A percentile compares a stretch with the other conserved stretches of the same genome.
phyloP scores from a whole-genome alignment of 306 rosid species.

The Oemleria cerasiformis region DNA sequence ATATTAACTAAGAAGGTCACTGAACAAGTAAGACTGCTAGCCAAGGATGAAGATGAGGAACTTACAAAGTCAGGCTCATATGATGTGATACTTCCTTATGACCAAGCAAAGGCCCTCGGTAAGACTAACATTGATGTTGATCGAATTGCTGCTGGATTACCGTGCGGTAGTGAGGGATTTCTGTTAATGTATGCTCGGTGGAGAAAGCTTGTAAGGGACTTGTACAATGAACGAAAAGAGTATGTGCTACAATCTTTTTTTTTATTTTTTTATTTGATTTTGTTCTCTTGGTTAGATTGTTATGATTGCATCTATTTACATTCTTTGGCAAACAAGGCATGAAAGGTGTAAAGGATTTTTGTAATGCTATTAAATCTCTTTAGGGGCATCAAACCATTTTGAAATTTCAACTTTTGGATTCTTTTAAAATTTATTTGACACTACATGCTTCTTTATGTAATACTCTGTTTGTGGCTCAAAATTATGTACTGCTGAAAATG shows the following conservation, averaged over 20 bases:
- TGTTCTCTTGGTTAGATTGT: conserved; percentile 1
- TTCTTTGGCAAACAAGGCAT: background rate
- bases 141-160: conserved; percentile 97
- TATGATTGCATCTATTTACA: background rate
- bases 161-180: conserved; percentile 98
- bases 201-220: conserved; percentile 94
- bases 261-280: conserved; percentile 10
- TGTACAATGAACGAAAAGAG: conserved; percentile 94
- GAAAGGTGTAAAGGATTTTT: background rate
- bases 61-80: conserved; percentile 61
- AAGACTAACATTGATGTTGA: conserved; percentile 89
- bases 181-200: conserved; percentile 98
- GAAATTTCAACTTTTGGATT: background rate
- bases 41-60: conserved; percentile 75
- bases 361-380: background rate
- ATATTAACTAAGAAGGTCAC: conserved; percentile 90
- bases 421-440: background rate
- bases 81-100: conserved; percentile 83
- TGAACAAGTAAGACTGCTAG: conserved; percentile 87
- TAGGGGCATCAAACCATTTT: conserved; percentile 3
- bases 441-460: background rate
- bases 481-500: background rate
- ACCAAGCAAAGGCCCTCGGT: conserved; percentile 99
- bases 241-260: conserved; percentile 37
- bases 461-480: background rate